Base-by-base conservation (phyloP, 2,329 filamentous ascomycete species). In the Penicillium sp. region DNA sequence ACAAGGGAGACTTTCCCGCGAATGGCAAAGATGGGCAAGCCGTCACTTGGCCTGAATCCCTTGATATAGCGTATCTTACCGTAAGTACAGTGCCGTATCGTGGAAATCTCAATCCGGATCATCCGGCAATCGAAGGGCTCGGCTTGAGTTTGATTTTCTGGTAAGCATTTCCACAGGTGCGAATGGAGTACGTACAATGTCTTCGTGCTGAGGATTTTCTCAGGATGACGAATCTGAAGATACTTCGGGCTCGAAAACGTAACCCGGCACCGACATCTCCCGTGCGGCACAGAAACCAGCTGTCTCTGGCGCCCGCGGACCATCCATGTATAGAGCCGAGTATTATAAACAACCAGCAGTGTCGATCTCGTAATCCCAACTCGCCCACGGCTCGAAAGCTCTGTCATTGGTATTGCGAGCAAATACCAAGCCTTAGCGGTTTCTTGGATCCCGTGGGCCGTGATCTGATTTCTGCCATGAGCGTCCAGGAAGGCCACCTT, bases 21-120 rank as follows among this genome's bases (percentile, higher is more conserved):
- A 48, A 38, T 6, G 61, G 66, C 49, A 68, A 59, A 35, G 63
- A 65, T 68, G 56, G 52, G 21, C 64, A 54, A 13, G 45, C 21
- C 35, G 31, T 56, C 52, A 47, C 56, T 60, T 47, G 51, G 35
- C 29, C 44, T 58, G 52, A 54, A 54, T 54, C 52, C 48, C 48
- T 52, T 38, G 60, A 46, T 38, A 48, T 48, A 55, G 52, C 7
- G 38, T 46, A 30, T 45, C 9, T 41, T 41, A 41, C 35, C 35
- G 35, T 41, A 17, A 15, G 35, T 41, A 41, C 15, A 6, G 35
- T 15, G 11, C 35, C 6, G 35, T 41, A 41, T 41, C 13, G 35
- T 41, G 35, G 35, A 41, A 26, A 41, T 41, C 19, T 48, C n/a
- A 26, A 46, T 21, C 47, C 47, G 47, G 55, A 45, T 50, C 35